These are phyloP conservation scores for Saururus chinensis DNA, from an alignment of 164 flowering plant species.

Conservation along the genomic window DNA sequence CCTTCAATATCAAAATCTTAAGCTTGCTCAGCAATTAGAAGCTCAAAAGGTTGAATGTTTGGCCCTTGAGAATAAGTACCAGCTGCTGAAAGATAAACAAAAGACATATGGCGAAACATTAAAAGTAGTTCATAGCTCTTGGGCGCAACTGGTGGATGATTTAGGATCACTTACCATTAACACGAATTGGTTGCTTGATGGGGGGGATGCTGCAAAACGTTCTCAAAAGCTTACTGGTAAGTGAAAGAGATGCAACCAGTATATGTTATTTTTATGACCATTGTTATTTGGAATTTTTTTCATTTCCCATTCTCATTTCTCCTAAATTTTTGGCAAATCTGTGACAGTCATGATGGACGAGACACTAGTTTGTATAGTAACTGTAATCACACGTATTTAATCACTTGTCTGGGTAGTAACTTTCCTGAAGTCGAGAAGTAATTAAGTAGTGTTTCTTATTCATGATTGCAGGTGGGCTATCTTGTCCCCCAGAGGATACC, in stretches of 20 bases:
- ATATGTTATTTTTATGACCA: no score
- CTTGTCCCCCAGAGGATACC: slow-evolving; percentile 35
- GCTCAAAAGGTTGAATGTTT: slow-evolving; percentile 55
- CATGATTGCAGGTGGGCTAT: slow-evolving; percentile 30
- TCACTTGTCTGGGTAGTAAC: no score
- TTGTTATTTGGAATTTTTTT: no score
- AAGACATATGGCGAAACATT: slow-evolving; percentile 43
- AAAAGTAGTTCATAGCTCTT: slow-evolving; percentile 40
- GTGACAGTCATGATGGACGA: no score
- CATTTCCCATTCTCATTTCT: no score
- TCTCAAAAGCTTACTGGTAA: slow-evolving; percentile 28
- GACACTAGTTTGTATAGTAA: no score
- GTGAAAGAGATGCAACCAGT: slow-evolving; percentile 6
- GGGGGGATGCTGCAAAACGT: slow-evolving; percentile 12
- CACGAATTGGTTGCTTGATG: slow-evolving; percentile 17
- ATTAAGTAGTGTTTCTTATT: not conserved
- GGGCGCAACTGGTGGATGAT: slow-evolving; percentile 57
- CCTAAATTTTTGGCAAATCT: no score
- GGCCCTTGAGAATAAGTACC: slow-evolving; percentile 42
- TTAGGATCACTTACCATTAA: slow-evolving; percentile 44
- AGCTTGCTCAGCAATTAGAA: slow-evolving; percentile 76
- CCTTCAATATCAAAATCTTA: slow-evolving; percentile 77
- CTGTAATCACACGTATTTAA: no score
- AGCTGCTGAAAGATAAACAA: slow-evolving; percentile 45
- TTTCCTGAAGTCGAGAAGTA: no score